Evolutionary conservation across 495 filamentous ascomycete species (phyloP), one percentile per base, ranked within the genome.

Genomic region (Neurospora cerealis): DNA sequence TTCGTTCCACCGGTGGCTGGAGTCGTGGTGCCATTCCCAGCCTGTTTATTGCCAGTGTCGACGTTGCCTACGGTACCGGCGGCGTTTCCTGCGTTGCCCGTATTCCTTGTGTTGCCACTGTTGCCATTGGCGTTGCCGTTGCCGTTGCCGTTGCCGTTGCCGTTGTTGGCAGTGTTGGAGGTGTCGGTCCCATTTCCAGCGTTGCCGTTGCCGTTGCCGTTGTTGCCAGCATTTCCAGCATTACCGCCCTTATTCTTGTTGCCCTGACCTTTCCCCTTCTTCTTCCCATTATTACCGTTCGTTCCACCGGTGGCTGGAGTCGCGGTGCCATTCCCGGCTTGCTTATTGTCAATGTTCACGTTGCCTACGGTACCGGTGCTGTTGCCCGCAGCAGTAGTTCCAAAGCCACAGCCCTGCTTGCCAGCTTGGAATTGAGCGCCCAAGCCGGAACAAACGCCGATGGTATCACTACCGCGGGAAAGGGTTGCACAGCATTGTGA

Each of bases 401-500:
- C 69, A 38, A 81, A 81, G 15, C 79, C 79, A 73, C 79, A 81
- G 7, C 79, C 79, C 19, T 80, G 79, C 74, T 81, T 81, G 41
- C 79, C 79, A 24, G 76, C 76, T 66, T 79, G 76, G 73, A 34
- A 74, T 36, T 78, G 75, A 17, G 77, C 79, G 4, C 77, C 79
- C 24, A 74, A 39, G 19, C 80, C 80, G 6, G 81, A 81, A 73
- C 82, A 83, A 42, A 79, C 78, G 2, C 80, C 83, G 36, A 80
- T 81, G 69, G 78, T 81, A 17, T 74, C 72, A 21, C 79, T 80
- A 62, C 70, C 74, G 3, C 36, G 37, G 21, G 79, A 73, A 2
- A 81, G 73, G 9, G 73, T 80, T 1, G 79, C 79, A 69, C 84
- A 86, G 76, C 84, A 86, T 11, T 77, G 76, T 0, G 80, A 82